Evolutionary conservation across 352 stramenopile genomes (phyloP).

Genomic region (Pythium chondricola): DNA sequence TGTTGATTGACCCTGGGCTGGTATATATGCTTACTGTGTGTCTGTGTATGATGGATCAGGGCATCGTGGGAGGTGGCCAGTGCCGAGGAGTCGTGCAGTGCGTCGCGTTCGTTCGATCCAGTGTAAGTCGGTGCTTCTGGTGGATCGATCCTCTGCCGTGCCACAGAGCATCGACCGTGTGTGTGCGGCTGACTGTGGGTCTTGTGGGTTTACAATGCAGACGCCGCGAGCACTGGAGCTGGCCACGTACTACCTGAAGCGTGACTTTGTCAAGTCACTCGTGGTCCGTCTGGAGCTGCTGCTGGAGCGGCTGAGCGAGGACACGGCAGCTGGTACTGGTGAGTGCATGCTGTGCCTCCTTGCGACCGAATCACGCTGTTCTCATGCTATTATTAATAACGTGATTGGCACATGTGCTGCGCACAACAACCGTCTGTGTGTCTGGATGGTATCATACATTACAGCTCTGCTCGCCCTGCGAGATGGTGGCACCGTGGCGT

Average conservation of each 20-base stretch:
- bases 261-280: constrained; percentile 62
- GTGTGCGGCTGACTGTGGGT: no score
- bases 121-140: constrained; percentile 8
- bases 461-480: constrained; percentile 12
- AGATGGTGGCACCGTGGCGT: constrained; percentile 28
- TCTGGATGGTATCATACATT: not conserved
- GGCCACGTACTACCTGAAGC: constrained; percentile 50
- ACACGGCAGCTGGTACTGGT: constrained; percentile 21
- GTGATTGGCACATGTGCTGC: no score
- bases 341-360: constrained; percentile 1
- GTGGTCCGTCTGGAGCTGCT: constrained; percentile 46
- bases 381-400: not conserved
- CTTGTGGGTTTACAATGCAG: no score
- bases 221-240: constrained; percentile 26
- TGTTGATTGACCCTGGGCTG: no score
- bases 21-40: not conserved
- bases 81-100: constrained; percentile 47
- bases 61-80: constrained; percentile 17
- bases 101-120: constrained; percentile 38
- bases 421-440: no score
- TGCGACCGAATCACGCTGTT: not conserved
- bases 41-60: not conserved
- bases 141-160: not conserved
- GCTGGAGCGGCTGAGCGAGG: constrained; percentile 35
- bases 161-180: no score